phyloP scores from a whole-genome alignment of 441 rosid genomes.

The Populus trichocarpa region DNA sequence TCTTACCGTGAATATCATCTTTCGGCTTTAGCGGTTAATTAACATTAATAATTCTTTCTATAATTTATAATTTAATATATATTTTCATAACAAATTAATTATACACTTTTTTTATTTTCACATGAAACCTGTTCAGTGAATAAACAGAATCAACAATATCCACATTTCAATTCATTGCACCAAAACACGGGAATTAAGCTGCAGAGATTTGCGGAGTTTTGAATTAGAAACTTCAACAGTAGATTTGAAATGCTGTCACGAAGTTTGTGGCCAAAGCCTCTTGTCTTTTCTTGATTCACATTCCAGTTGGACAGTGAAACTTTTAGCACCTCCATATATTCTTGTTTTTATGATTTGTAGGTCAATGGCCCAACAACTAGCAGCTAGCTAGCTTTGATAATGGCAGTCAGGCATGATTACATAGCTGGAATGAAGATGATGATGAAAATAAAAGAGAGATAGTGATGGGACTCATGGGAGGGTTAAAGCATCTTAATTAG shows the following conservation, averaged over 20 bases:
- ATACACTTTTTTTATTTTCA: too few relatives aligned
- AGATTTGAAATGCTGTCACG: background rate
- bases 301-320: background rate
- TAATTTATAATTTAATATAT: too few relatives aligned
- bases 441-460: background rate
- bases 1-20: too few relatives aligned
- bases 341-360: background rate
- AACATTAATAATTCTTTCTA: too few relatives aligned
- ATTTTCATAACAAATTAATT: too few relatives aligned
- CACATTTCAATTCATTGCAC: background rate
- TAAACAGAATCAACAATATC: too few relatives aligned
- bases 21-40: too few relatives aligned
- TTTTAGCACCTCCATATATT: background rate
- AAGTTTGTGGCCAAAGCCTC: background rate
- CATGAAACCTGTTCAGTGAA: too few relatives aligned
- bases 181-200: background rate
- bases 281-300: background rate
- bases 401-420: background rate
- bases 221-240: background rate
- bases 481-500: background rate
- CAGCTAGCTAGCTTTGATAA: background rate
- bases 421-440: background rate
- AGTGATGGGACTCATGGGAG: background rate
- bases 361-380: background rate
- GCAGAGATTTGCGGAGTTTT: background rate